Evolutionary conservation across 1,284 basidiomycete species (phyloP), one percentile per base, ranked within the genome.

Genomic region (Neolentinus lepideus): DNA sequence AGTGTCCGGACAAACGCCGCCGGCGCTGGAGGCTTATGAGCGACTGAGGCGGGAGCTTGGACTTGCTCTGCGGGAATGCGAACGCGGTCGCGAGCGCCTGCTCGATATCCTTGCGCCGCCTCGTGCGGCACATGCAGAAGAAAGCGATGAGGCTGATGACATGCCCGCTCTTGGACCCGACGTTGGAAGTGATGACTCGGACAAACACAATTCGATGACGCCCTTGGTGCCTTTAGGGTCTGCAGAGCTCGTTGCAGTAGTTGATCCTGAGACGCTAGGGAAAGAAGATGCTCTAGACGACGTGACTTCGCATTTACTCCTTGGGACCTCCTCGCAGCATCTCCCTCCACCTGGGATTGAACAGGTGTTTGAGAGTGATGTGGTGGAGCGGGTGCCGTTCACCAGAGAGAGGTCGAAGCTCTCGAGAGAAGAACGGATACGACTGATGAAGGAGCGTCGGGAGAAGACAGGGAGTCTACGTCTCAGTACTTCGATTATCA

Each of bases 281-380:
- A 58, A 55, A 8, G 56, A 55, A 38, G 58, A 57, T 63, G 59
- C 38, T 54, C 57, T 33, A 47, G 84, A 88, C 62, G 84, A 86
- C 62, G 81, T 72, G 14, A 78, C 77, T n/a, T 62, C 74, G 22
- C 82, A 84, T 65, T 67, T 85, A 4, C 65, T 86, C 19, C 63
- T 80, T 9, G 68, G 74, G 2, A 65, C 81, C 2, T 77, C 79
- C 2, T 68, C 78, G 4, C 66, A 74, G 29, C 78, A 83, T 58
- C 69, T 87, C 0, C 81, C 83, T 0, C 76, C 79, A 4, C 77
- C 75, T 0, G 87, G 87, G 6, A 75, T 81, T 47, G 88, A 91
- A 62, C 86, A 89, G 63, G 87, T 92, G 21, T 92, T 82, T 62
- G 88, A 90, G 64, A 80, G 79, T 2, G 85, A 88, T 3, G 69